phyloP scores from a whole-genome alignment of 805 yeast genomes.

The Yarrowia divulgata region DNA sequence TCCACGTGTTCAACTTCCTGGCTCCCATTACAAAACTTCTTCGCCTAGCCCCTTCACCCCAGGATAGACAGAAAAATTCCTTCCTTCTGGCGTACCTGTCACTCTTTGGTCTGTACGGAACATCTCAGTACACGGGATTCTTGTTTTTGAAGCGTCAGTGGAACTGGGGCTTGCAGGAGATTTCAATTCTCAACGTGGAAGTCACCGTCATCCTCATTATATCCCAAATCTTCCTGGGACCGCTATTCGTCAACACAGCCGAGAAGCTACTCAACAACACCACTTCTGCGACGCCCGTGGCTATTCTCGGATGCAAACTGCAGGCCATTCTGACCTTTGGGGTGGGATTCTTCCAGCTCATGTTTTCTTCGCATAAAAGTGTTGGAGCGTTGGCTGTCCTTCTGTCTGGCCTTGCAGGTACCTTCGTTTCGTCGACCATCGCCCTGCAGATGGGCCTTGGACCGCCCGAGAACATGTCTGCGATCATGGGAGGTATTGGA shows the following conservation, averaged over 20 bases:
- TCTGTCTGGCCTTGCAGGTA: conserved; percentile 21
- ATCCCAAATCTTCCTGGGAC: conserved; percentile 22
- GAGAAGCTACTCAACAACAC: conserved; percentile 16
- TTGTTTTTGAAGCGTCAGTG: conserved; percentile 28
- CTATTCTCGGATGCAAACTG: conserved; percentile 27
- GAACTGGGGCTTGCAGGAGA: conserved; percentile 33
- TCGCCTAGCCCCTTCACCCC: conserved; percentile 7
- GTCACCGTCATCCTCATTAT: conserved; percentile 12
- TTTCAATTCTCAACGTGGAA: conserved; percentile 5
- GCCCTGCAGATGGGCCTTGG: conserved; percentile 28
- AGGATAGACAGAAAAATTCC: neutral
- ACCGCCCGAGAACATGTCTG: conserved; percentile 33
- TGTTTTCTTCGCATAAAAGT: neutral
- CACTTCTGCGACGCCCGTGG: conserved; percentile 26
- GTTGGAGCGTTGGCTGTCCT: neutral
- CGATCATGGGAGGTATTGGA: conserved; percentile 20
- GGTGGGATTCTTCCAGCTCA: neutral
- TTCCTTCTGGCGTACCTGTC: conserved; percentile 19
- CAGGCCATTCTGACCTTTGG: neutral
- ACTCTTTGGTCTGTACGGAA: conserved; percentile 4
- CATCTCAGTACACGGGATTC: conserved; percentile 25
- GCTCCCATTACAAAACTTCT: neutral
- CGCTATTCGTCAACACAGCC: conserved; percentile 14
- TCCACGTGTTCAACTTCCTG: conserved; percentile 2
- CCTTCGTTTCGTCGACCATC: conserved; percentile 33